Evolutionary conservation across 2,329 filamentous ascomycete genomes (phyloP).

Genomic region (Alternaria arbusti): DNA sequence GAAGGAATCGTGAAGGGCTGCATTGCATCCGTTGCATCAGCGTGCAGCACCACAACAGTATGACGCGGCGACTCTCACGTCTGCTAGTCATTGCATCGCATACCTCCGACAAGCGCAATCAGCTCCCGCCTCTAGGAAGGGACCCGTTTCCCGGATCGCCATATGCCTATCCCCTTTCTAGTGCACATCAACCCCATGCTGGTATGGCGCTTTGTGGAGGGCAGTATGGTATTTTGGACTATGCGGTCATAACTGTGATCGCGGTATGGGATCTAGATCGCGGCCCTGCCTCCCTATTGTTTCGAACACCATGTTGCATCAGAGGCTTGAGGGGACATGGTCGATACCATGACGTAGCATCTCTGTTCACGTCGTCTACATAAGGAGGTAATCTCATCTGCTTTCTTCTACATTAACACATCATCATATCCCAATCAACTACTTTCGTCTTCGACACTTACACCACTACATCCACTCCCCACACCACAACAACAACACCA

Average conservation of each 20-base stretch:
- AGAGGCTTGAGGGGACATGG: background rate
- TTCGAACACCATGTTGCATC: background rate
- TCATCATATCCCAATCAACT: background rate
- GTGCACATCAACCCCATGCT: conserved; percentile 8
- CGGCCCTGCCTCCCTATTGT: background rate
- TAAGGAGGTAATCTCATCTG: background rate
- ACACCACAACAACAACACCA: background rate
- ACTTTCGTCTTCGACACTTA: background rate
- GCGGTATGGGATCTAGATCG: background rate
- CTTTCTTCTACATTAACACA: background rate
- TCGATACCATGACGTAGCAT: conserved; percentile 1
- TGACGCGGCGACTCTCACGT: background rate
- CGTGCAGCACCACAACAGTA: background rate
- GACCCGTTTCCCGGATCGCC: conserved; percentile 16
- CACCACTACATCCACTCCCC: background rate
- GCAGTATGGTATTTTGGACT: conserved; percentile 2
- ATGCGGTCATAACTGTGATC: conserved; percentile 32
- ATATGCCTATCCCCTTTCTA: conserved; percentile 13
- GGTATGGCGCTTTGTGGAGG: conserved; percentile 4
- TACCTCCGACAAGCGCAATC: background rate
- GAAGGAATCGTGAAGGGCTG: background rate
- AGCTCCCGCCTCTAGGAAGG: conserved; percentile 21
- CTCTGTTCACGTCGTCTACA: background rate
- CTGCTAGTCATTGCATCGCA: background rate
- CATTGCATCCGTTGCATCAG: background rate